Conservation (phyloP, 805 yeast species). For the Brettanomyces sp. region DNA sequence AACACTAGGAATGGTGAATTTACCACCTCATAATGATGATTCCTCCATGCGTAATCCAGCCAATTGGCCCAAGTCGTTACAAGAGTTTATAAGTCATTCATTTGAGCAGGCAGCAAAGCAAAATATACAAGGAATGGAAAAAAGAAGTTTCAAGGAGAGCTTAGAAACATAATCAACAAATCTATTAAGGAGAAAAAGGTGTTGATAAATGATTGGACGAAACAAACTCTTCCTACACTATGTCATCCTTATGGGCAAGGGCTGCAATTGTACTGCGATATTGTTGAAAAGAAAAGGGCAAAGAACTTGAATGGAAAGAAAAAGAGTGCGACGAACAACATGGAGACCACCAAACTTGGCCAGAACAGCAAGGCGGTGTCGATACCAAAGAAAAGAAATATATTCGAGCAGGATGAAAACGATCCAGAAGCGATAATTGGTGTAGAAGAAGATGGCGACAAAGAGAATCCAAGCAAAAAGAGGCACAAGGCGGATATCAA, state of each 20-base stretch:
- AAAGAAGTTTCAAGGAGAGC: constrained; percentile 37
- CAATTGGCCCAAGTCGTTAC: constrained; percentile 49
- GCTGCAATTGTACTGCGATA: constrained; percentile 14
- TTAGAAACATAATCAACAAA: constrained; percentile 37
- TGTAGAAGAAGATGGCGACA: background rate
- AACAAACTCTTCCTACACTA: constrained; percentile 39
- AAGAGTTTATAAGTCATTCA: constrained; percentile 38
- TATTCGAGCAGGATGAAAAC: constrained; percentile 11
- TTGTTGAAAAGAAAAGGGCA: background rate
- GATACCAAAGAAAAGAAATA: constrained; percentile 6
- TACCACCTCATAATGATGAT: constrained; percentile 1
- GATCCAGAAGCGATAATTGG: background rate
- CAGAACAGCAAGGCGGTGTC: background rate
- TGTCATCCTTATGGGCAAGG: background rate
- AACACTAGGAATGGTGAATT: background rate
- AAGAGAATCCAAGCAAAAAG: background rate
- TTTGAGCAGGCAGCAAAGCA: constrained; percentile 32
- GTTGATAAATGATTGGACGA: constrained; percentile 45
- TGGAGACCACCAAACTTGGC: background rate
- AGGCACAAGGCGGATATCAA: background rate
- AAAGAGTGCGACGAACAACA: too few relatives aligned
- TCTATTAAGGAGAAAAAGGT: constrained; percentile 38
- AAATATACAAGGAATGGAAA: constrained; percentile 22
- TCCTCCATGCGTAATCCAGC: constrained; percentile 19
- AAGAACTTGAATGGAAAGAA: background rate